Evolutionary conservation across 192 early-diverging fungal genomes (phyloP), one percentile per base, ranked within the genome.

Genomic region (Rhizoclosmatium sp.): DNA sequence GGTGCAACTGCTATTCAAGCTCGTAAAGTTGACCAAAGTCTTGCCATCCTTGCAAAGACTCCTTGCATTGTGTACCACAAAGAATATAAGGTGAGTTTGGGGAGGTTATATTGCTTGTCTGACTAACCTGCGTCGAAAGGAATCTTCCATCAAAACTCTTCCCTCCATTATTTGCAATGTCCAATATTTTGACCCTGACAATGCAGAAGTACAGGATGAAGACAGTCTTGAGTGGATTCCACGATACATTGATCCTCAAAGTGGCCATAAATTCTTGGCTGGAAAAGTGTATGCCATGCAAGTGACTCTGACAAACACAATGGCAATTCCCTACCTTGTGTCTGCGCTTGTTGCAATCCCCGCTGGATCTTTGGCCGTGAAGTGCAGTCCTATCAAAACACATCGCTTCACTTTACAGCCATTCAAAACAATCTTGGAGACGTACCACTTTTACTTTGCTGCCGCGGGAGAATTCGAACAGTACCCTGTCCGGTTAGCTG

Each of bases 241-340:
- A 9, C 65, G 41, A 14, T 59, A 76, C 65, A 76, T 76, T 66
- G 64, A 76, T 47, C 65, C 75, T 10, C 16, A 71, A n/a, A 42
- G 9, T 16, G 48, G 2, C 4, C 47, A 56, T 7, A 76, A 67
- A 56, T 76, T 76, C 47, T 23, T 76, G 9, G 39, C 75, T 40
- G 75, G 62, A 44, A 76, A 76, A 51, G 64, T 76, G 14, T 76
- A 76, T 44, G 65, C 44, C 40, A 48, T 76, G 61, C 48, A 66
- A 67, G 60, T 76, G n/a, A 66, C 75, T 54, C 10, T 76, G 44
- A 76, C 75, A 19, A 76, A 76, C 65, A 76, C 75, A 2, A 76
- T 76, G 75, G 61, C 75, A 19, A 66, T 40, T 51, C 62, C 62
- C 3, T 76, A 44, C 39, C 3, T 23, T 40, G 49, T 54, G 14